phyloP scores from a whole-genome alignment of 106 monocot species.

The Dendrobium officinale region DNA sequence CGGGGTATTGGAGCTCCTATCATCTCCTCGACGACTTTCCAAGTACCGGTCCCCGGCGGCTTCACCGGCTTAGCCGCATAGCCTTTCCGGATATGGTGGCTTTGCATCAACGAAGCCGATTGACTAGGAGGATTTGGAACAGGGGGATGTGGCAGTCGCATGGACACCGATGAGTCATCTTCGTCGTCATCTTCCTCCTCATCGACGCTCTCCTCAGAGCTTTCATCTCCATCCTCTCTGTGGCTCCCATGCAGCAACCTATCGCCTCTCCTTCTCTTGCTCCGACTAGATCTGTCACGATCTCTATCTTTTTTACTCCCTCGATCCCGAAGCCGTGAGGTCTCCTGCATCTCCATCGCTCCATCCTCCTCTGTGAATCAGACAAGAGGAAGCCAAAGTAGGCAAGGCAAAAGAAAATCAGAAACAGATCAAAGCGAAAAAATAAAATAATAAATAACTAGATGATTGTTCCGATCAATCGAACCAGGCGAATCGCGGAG shows the following conservation, averaged over 20 bases:
- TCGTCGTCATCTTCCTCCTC: conserved; percentile 86
- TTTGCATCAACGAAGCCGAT: conserved; percentile 11
- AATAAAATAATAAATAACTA: not conserved
- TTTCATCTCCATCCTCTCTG: conserved; percentile 47
- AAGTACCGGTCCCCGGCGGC: conserved; percentile 27
- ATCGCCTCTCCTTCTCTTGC: conserved; percentile 78
- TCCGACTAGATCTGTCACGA: conserved; percentile 66
- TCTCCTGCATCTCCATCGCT: conserved; percentile 60
- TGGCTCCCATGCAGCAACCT: conserved; percentile 47
- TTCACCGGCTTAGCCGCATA: conserved; percentile 26
- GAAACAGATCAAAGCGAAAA: not conserved
- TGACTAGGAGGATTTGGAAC: conserved; percentile 9
- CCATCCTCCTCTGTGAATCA: conserved; percentile 62
- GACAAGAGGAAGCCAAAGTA: not conserved
- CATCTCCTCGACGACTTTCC: conserved; percentile 85
- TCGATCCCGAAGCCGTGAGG: conserved; percentile 51
- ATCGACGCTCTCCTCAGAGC: conserved; percentile 61
- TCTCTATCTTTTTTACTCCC: conserved; percentile 71
- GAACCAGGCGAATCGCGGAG: conserved; percentile 58
- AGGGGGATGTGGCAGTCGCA: conserved; percentile 14
- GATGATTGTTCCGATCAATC: conserved; percentile 7
- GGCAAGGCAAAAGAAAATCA: not conserved
- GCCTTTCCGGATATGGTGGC: conserved; percentile 44
- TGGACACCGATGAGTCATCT: conserved; percentile 31
- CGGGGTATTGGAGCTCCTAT: conserved; percentile 77